Percentiles rank a stretch among this genome's conserved stretches.
phyloP scores from a whole-genome alignment of 768 basidiomycete species.

The Pilatotrama ljubarskyi region DNA sequence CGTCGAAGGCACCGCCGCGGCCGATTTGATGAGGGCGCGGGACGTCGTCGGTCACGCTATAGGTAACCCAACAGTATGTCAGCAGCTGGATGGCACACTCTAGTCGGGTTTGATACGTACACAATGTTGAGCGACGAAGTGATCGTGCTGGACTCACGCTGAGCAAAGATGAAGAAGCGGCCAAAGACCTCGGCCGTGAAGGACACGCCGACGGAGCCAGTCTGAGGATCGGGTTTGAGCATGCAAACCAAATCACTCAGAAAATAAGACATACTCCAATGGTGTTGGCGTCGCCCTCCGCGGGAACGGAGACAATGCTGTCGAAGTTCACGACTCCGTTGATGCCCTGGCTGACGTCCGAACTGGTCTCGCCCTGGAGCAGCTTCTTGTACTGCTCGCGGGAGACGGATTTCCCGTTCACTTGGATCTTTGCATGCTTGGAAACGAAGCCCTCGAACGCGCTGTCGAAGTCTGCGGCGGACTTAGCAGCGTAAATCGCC shows the following conservation, averaged over 20 bases:
- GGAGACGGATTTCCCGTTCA: constrained; percentile 43
- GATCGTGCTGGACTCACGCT: constrained; percentile 25
- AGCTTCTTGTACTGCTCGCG: constrained; percentile 43
- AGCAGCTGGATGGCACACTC: too few species aligned
- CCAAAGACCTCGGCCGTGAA: constrained; percentile 26
- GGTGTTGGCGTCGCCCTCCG: constrained; percentile 8
- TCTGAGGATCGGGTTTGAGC: constrained; percentile 5
- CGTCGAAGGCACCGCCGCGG: constrained; percentile 19
- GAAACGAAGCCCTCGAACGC: constrained; percentile 46
- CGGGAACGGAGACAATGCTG: constrained; percentile 33
- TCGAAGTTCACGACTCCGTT: constrained; percentile 28
- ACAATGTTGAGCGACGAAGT: constrained; percentile 31
- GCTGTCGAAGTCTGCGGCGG: constrained; percentile 33
- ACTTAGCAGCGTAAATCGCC: constrained; percentile 41
- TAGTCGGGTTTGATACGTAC: too few species aligned
- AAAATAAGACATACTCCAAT: constrained; percentile 12
- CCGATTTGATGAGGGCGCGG: constrained; percentile 13
- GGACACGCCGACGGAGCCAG: constrained; percentile 30
- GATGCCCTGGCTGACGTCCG: constrained; percentile 29
- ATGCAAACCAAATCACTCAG: too few species aligned
- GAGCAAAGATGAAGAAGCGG: constrained; percentile 23
- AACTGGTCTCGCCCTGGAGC: constrained; percentile 28
- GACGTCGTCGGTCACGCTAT: constrained; percentile 15
- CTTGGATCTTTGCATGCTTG: constrained; percentile 34
- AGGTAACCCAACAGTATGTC: too few species aligned